phyloP scores from a whole-genome alignment of 1,284 basidiomycete genomes.

The Cutaneotrichosporon dermatis region DNA sequence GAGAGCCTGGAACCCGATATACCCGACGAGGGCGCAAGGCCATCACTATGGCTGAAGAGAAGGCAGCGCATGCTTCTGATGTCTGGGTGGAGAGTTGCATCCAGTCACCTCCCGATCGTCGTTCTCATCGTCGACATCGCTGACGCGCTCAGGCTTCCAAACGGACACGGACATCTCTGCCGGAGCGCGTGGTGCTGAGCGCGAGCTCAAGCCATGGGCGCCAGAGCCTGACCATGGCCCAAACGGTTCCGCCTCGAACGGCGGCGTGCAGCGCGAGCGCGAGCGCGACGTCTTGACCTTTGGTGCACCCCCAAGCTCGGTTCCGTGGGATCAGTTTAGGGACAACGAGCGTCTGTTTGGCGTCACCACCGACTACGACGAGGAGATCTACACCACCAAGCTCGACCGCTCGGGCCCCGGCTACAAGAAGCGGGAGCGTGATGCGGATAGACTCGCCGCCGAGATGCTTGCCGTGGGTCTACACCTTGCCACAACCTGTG shows the following conservation, averaged over 20 bases:
- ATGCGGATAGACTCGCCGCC: conserved; percentile 80
- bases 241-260: conserved; percentile 20
- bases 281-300: conserved; percentile 41
- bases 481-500: conserved; percentile 25
- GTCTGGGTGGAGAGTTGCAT: too few species aligned
- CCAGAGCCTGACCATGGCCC: conserved; percentile 39
- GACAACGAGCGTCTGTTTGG: conserved; percentile 92
- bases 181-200: conserved; percentile 54
- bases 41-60: too few species aligned
- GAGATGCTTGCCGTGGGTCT: conserved; percentile 75
- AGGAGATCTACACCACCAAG: conserved; percentile 92
- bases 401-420: conserved; percentile 79
- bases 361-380: conserved; percentile 84
- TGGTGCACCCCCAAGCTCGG: conserved; percentile 28
- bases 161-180: conserved; percentile 81
- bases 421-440: conserved; percentile 73
- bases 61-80: too few species aligned
- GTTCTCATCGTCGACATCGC: not conserved
- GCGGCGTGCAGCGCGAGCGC: not conserved
- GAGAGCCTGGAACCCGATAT: too few species aligned
- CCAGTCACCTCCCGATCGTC: too few species aligned
- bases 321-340: conserved; percentile 90
- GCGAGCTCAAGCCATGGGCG: conserved; percentile 80
- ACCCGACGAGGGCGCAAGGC: too few species aligned
- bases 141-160: conserved; percentile 61